Evolutionary conservation across 2,329 filamentous ascomycete genomes (phyloP).

Genomic region (Alternaria incomplexa): DNA sequence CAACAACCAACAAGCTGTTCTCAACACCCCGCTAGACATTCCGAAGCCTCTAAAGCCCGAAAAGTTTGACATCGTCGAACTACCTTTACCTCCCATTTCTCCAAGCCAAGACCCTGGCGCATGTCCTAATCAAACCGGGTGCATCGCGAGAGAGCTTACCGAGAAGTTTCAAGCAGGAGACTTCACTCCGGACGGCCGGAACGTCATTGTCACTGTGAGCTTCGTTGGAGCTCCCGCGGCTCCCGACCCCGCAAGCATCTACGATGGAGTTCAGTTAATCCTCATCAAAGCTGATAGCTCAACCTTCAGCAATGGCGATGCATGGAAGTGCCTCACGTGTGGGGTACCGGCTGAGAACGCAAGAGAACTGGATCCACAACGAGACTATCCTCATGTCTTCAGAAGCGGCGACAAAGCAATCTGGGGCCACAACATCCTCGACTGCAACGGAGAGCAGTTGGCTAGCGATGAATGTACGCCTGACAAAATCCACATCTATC

Average conservation of each 20-base stretch:
- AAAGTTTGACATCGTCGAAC: constrained; percentile 38
- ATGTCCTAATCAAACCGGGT: constrained; percentile 50
- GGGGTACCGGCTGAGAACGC: constrained; percentile 48
- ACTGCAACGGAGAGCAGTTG: constrained; percentile 45
- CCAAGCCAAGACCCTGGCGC: constrained; percentile 32
- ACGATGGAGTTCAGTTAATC: constrained; percentile 49
- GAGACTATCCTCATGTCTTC: constrained; percentile 55
- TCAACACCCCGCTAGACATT: background rate
- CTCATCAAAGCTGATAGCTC: constrained; percentile 49
- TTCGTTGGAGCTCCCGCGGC: constrained; percentile 53
- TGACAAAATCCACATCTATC: constrained; percentile 49
- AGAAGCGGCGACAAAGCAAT: constrained; percentile 48
- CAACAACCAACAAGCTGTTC: background rate
- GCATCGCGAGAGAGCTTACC: constrained; percentile 32
- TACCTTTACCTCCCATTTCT: constrained; percentile 49
- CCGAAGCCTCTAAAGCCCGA: background rate
- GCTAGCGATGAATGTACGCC: constrained; percentile 48
- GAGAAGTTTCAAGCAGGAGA: constrained; percentile 33
- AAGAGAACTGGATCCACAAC: constrained; percentile 16
- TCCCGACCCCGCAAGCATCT: constrained; percentile 52
- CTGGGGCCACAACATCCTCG: constrained; percentile 39
- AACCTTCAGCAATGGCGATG: constrained; percentile 53
- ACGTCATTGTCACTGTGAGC: constrained; percentile 50
- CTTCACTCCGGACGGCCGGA: constrained; percentile 54
- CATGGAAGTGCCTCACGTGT: constrained; percentile 58